Conservation (phyloP, 2,329 filamentous ascomycete genomes). For the Scleromitrula shiraiana region DNA sequence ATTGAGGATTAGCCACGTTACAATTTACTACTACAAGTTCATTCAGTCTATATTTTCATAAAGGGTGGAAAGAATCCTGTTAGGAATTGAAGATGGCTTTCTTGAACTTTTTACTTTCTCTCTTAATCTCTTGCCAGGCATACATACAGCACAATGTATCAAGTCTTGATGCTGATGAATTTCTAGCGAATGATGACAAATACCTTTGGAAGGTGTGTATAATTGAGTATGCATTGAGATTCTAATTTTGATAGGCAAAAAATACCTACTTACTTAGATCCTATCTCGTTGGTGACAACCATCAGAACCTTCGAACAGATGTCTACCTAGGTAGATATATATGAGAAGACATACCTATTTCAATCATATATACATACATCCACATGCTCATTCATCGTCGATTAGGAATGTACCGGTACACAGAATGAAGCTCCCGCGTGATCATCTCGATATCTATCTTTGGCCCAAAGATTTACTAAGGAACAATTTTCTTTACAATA, state of each 20-base stretch:
- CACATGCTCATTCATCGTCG: too few species aligned
- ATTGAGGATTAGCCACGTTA: slow-evolving; percentile 30
- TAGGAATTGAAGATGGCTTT: slow-evolving; percentile 2
- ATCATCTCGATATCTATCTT: too few species aligned
- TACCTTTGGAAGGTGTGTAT: slow-evolving; percentile 4
- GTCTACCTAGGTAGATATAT: too few species aligned
- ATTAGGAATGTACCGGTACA: too few species aligned
- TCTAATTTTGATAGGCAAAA: slow-evolving; percentile 8
- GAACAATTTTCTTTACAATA: too few species aligned
- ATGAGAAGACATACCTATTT: too few species aligned
- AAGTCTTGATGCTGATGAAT: neutral
- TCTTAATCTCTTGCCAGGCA: neutral
- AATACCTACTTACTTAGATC: slow-evolving; percentile 1
- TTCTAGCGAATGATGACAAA: slow-evolving; percentile 6
- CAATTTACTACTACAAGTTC: slow-evolving; percentile 24
- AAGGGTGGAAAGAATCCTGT: slow-evolving; percentile 18
- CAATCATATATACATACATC: too few species aligned
- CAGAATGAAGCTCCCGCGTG: too few species aligned
- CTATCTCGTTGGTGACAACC: too few species aligned
- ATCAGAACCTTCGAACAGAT: too few species aligned
- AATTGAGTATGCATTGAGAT: slow-evolving; percentile 1
- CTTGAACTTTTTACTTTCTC: slow-evolving; percentile 9
- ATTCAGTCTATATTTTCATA: slow-evolving; percentile 21
- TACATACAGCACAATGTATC: too few species aligned
- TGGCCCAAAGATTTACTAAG: too few species aligned